Base-by-base conservation (phyloP, 805 yeast genomes). In the Metschnikowia henanensis region DNA sequence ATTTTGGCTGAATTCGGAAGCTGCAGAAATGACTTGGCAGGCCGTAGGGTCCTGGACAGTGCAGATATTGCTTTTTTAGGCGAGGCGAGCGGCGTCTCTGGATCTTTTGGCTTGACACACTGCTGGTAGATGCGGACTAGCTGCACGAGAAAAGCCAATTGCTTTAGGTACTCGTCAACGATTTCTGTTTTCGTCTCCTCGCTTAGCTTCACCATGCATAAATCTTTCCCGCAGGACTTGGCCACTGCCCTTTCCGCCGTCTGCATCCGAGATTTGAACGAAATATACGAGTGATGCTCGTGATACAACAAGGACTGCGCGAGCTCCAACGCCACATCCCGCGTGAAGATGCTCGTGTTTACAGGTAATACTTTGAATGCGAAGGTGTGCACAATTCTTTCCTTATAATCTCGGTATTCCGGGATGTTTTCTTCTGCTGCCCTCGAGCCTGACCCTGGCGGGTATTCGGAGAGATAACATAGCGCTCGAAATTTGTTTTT, bases 401-500 rank as follows among this genome's bases (percentile, higher is more conserved):
- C 63, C 28, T 59, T 60, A 30, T 53, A 47, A 43, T 64, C 68
- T 13, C 43, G 31, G 39, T 63, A 52, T 2, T 13, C n/a, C 2
- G 41, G 45, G 4, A 36, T 23, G n/a, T n/a, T n/a, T n/a, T n/a
- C n/a, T n/a, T n/a, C n/a, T n/a, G n/a, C n/a, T n/a, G n/a, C n/a
- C n/a, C n/a, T n/a, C n/a, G n/a, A n/a, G n/a, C n/a, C n/a, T n/a
- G n/a, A n/a, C n/a, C n/a, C n/a, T n/a, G n/a, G 26, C 3, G 89
- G 87, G 7, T 47, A 44, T 20, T 66, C 79, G 3, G 80, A 65
- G 18, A 84, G 60, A 4, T 84, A 70, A 51, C 86, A 75, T 55
- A 77, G 59, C 1, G 86, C 68, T 42, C 92, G 66, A 59, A 82
- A 83, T 60, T 79, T 77, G 67, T 84, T 84, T 56, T 82, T 83